Base-by-base conservation (phyloP, 352 stramenopile species). In the Pythium vanterpoolii region DNA sequence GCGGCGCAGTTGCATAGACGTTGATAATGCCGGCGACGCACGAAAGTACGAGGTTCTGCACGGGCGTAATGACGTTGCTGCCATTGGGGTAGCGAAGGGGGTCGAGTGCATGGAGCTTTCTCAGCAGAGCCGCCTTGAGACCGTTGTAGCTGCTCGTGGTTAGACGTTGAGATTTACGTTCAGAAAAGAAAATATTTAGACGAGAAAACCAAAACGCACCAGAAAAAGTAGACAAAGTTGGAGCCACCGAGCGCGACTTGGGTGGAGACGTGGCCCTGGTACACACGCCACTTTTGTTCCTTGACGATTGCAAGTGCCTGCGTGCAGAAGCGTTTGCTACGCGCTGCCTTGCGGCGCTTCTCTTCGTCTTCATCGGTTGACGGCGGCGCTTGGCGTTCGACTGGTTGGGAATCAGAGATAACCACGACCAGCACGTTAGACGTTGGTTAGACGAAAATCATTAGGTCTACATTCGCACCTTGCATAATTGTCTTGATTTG, bases 201-300 rank as follows among this genome's bases (percentile, higher is more conserved):
- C 48, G 14, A 11, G 27, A 8, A 34, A 51, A n/a, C 18, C 5
- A 24, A 7, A 21, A 34, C 64, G 31, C 64, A 93, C 71, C 77
- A 91, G 70, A 92, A 96, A 71, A 96, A 96, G 56, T 95, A 96
- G 52, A 96, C 68, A 63, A 93, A 95, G 69, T 96, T 95, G 26
- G 77, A 92, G 39, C 83, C 70, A 21, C 76, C 76, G 10, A 88
- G 73, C 54, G 69, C 85, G n/a, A 95, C 60, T 48, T 93, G 79
- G 56, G 86, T 89, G 53, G 83, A 86, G 46, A 90, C 70, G 56
- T 88, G 82, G 24, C 81, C 86, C 46, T 90, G 80, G 53, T 90
- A 93, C 27, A 95, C 79, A 28, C 67, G 62, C 71, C 84, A 87
- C 54, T 81, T 81, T 57, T 90, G 89, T 55, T 72, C 45, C 33